phyloP scores from a whole-genome alignment of 2,329 filamentous ascomycete species.

The Chalara sp. region DNA sequence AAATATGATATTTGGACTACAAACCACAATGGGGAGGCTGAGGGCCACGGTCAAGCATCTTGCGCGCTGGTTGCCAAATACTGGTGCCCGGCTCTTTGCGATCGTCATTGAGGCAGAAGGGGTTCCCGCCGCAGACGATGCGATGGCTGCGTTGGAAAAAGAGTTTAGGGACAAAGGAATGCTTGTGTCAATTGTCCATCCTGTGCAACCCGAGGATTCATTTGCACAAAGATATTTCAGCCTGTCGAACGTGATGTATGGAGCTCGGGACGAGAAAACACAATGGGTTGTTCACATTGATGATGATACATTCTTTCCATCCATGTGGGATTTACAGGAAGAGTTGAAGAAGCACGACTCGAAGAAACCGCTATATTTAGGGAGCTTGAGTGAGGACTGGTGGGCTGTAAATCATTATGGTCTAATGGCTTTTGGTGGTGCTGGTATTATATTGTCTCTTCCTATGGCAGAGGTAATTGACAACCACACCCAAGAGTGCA shows the following conservation, averaged over 20 bases:
- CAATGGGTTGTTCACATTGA: slow-evolving; percentile 24
- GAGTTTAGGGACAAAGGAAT: slow-evolving; percentile 20
- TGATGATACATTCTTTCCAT: slow-evolving; percentile 28
- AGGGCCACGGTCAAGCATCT: slow-evolving; percentile 24
- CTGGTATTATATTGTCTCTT: slow-evolving; percentile 21
- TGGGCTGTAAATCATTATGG: slow-evolving; percentile 26
- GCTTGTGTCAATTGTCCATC: slow-evolving; percentile 20
- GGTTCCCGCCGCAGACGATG: slow-evolving; percentile 13
- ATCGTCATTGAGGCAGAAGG: slow-evolving; percentile 19
- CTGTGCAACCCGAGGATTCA: slow-evolving; percentile 15
- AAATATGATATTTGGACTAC: slow-evolving; percentile 41
- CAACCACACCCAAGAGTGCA: slow-evolving; percentile 20
- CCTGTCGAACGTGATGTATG: slow-evolving; percentile 34
- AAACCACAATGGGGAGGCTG: slow-evolving; percentile 23
- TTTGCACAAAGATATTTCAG: slow-evolving; percentile 37
- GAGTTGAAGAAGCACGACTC: slow-evolving; percentile 28
- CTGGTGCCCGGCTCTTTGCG: slow-evolving; percentile 20
- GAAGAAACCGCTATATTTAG: slow-evolving; percentile 21
- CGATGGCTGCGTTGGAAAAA: slow-evolving; percentile 20
- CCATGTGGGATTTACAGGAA: slow-evolving; percentile 17
- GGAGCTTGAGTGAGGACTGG: slow-evolving; percentile 24
- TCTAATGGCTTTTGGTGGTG: slow-evolving; percentile 26
- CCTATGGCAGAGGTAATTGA: slow-evolving; percentile 20
- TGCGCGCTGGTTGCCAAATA: slow-evolving; percentile 24
- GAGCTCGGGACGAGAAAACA: slow-evolving; percentile 31